phyloP scores from a whole-genome alignment of 805 yeast species.

The Kluyveromyces aestuarii region DNA sequence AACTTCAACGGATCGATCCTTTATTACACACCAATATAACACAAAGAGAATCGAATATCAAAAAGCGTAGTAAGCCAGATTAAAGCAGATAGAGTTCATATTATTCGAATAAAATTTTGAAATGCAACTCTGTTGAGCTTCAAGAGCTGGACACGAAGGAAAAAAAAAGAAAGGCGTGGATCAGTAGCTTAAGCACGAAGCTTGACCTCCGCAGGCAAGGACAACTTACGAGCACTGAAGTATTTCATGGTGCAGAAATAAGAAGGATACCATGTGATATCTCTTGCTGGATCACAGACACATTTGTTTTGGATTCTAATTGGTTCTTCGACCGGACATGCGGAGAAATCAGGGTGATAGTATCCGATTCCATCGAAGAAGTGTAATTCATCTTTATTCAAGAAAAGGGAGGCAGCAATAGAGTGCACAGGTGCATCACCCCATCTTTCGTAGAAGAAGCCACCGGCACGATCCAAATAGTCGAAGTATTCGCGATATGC shows the following conservation, averaged over 20 bases:
- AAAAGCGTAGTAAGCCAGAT: background rate
- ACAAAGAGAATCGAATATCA: background rate
- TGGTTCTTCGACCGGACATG: slow-evolving; percentile 49
- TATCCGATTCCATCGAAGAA: slow-evolving; percentile 73
- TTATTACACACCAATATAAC: background rate
- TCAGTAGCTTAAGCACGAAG: background rate
- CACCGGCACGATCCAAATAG: slow-evolving; percentile 57
- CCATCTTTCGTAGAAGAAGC: slow-evolving; percentile 84
- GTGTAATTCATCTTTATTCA: slow-evolving; percentile 49
- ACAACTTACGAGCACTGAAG: slow-evolving; percentile 30
- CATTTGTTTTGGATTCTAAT: slow-evolving; percentile 55
- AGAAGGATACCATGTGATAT: slow-evolving; percentile 63
- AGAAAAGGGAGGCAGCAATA: slow-evolving; percentile 56
- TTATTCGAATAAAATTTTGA: background rate
- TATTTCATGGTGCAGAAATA: slow-evolving; percentile 60
- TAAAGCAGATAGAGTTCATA: background rate
- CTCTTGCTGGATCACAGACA: slow-evolving; percentile 46
- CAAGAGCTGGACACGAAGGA: background rate
- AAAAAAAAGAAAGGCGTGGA: background rate
- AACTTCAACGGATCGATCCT: background rate
- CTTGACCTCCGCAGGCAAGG: slow-evolving; percentile 14
- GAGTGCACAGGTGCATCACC: slow-evolving; percentile 93
- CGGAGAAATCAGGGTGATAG: slow-evolving; percentile 56
- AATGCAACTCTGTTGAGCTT: background rate
- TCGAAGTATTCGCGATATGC: slow-evolving; percentile 54